A percentile compares a stretch with the other conserved stretches of the same genome.
Evolutionary conservation across 2,329 filamentous ascomycete species (phyloP).

Genomic region (Epichloe elymi): DNA sequence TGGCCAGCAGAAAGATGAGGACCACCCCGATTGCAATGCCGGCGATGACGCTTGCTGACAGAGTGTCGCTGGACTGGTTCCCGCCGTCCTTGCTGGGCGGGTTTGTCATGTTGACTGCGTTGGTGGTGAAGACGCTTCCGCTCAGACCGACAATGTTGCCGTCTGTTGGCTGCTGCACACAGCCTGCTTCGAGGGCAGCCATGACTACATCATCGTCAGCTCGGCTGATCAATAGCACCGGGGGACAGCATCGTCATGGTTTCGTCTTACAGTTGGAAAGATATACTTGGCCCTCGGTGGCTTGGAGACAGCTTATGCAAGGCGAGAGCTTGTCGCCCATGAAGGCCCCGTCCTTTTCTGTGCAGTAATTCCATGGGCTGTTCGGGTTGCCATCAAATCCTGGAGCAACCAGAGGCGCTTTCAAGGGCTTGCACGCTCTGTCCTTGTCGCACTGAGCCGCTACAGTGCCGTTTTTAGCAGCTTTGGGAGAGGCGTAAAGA

Average conservation of each 20-base stretch:
- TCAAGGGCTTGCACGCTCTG: constrained; percentile 27
- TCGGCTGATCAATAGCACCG: too few species aligned
- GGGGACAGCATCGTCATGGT: background rate
- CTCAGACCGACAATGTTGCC: constrained; percentile 28
- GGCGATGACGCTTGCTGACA: constrained; percentile 38
- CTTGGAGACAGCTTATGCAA: constrained; percentile 31
- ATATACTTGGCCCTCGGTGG: constrained; percentile 26
- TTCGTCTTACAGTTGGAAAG: constrained; percentile 34
- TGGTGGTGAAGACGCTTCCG: constrained; percentile 27
- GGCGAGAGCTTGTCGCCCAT: constrained; percentile 16
- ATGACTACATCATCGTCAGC: constrained; percentile 24
- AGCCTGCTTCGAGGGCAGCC: constrained; percentile 33
- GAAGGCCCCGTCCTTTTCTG: constrained; percentile 22
- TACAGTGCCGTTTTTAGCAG: constrained; percentile 16
- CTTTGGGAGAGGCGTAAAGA: constrained; percentile 24
- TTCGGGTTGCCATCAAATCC: constrained; percentile 11
- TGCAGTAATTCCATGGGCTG: constrained; percentile 28
- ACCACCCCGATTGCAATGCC: constrained; percentile 37
- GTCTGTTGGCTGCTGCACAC: constrained; percentile 27
- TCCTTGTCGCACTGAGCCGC: constrained; percentile 31
- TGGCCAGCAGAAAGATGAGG: constrained; percentile 27
- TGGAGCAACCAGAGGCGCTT: constrained; percentile 23
- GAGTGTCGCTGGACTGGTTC: constrained; percentile 13
- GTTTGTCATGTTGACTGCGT: constrained; percentile 27
- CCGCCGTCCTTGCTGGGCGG: constrained; percentile 13